Percentiles rank a stretch among this genome's conserved stretches.
Conservation (phyloP, 2,329 filamentous ascomycete genomes). For the Cadophora luteo-olivacea region DNA sequence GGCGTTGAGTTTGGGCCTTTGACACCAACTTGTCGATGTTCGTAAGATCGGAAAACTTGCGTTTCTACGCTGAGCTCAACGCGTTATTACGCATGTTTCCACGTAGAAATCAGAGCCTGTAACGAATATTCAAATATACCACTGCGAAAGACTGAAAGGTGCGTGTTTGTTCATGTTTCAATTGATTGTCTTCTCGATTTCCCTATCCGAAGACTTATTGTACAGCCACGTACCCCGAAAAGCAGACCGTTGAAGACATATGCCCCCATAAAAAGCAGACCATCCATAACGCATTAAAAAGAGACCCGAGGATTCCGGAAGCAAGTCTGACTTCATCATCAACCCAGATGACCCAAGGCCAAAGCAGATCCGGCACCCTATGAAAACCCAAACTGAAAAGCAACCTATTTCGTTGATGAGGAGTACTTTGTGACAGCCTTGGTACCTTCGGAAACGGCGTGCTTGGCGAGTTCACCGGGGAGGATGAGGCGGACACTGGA, state of each 20-base stretch:
- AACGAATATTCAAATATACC: not conserved
- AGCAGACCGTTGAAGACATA: slow-evolving; percentile 70
- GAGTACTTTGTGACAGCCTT: slow-evolving; percentile 99
- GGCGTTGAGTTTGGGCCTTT: not conserved
- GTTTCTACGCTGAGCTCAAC: not conserved
- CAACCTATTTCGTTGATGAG: slow-evolving; percentile 94
- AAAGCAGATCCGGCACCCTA: slow-evolving; percentile 58
- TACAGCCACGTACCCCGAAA: slow-evolving; percentile 75
- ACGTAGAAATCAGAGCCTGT: not conserved
- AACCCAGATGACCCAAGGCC: slow-evolving; percentile 50
- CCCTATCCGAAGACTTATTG: slow-evolving; percentile 58
- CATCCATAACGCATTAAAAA: slow-evolving; percentile 78
- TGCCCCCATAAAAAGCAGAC: slow-evolving; percentile 68
- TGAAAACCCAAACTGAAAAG: slow-evolving; percentile 61
- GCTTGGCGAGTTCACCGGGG: slow-evolving; percentile 98
- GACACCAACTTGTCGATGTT: not conserved
- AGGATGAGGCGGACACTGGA: slow-evolving; percentile 88
- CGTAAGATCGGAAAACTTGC: not conserved
- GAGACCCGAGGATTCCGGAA: slow-evolving; percentile 44
- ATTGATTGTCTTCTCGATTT: slow-evolving; percentile 44
- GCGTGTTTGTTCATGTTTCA: slow-evolving; percentile 39
- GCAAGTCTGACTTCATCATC: slow-evolving; percentile 41
- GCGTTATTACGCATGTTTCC: not conserved
- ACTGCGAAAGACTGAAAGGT: not conserved
- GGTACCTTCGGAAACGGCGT: slow-evolving; percentile 98